Evolutionary conservation across 441 rosid species (phyloP).

Genomic region (Capsella rubella): DNA sequence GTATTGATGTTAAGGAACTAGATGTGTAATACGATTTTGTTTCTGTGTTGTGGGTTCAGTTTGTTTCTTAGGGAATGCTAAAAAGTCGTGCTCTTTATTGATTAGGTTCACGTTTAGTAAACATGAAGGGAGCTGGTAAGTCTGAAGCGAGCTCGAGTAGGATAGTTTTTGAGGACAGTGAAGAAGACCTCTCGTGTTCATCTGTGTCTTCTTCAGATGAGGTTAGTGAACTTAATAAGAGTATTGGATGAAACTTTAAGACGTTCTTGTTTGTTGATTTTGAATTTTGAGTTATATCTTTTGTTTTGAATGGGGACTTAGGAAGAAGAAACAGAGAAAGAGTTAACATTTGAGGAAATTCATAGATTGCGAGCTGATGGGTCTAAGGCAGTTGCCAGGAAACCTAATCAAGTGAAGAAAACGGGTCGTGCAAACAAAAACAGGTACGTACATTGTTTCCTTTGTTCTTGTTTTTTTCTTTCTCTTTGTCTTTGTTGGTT

Average conservation of each 20-base stretch:
- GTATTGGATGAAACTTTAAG: neutral
- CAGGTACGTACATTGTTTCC: conserved; percentile 42
- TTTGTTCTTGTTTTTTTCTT: neutral
- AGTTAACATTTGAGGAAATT: conserved; percentile 81
- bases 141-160: conserved; percentile 46
- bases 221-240: conserved; percentile 28
- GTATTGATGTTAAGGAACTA: too few relatives aligned
- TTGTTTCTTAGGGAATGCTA: conserved; percentile 15
- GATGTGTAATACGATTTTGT: neutral
- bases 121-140: conserved; percentile 36
- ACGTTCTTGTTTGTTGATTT: conserved; percentile 18
- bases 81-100: neutral
- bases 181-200: conserved; percentile 39
- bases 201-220: conserved; percentile 43
- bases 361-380: conserved; percentile 77
- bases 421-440: conserved; percentile 62
- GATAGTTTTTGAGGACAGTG: conserved; percentile 50
- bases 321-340: conserved; percentile 71
- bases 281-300: neutral
- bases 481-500: neutral
- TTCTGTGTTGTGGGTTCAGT: neutral
- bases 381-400: conserved; percentile 52
- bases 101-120: conserved; percentile 2
- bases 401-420: conserved; percentile 51
- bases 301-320: conserved; percentile 4